phyloP scores from a whole-genome alignment of 805 yeast species.

The Candida vartiovaarae region DNA sequence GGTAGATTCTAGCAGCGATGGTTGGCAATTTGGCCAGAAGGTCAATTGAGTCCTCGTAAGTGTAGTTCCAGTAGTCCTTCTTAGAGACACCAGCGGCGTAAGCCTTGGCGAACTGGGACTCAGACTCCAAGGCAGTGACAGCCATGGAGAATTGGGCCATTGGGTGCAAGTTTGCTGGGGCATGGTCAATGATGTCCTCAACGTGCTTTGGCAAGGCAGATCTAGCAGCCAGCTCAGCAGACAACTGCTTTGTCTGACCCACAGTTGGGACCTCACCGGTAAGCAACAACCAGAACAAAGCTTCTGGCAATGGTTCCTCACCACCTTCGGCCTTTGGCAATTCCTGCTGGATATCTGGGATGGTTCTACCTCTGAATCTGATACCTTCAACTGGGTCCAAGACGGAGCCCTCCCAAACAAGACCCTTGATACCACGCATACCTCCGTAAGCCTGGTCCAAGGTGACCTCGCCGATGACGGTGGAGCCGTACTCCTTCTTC shows the following conservation, averaged over 20 bases:
- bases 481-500: constrained; percentile 83
- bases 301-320: constrained; percentile 70
- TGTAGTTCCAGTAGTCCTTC: constrained; percentile 78
- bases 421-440: constrained; percentile 81
- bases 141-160: constrained; percentile 89
- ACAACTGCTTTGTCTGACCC: constrained; percentile 60
- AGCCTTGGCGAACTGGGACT: constrained; percentile 79
- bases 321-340: constrained; percentile 68
- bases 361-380: constrained; percentile 78
- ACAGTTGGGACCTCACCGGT: constrained; percentile 80
- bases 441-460: constrained; percentile 87
- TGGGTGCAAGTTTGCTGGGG: constrained; percentile 75
- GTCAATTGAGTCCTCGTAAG: constrained; percentile 75
- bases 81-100: constrained; percentile 78
- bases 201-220: constrained; percentile 75
- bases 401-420: constrained; percentile 87
- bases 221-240: constrained; percentile 75
- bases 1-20: constrained; percentile 78
- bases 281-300: constrained; percentile 72
- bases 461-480: constrained; percentile 62
- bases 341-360: constrained; percentile 68
- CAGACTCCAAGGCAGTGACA: constrained; percentile 71
- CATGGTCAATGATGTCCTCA: constrained; percentile 59
- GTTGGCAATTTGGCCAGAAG: constrained; percentile 75
- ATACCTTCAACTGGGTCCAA: constrained; percentile 82